Evolutionary conservation across 2,329 filamentous ascomycete species (phyloP), one percentile per base, ranked within the genome.

Genomic region (Neopestalotiopsis clavispora): DNA sequence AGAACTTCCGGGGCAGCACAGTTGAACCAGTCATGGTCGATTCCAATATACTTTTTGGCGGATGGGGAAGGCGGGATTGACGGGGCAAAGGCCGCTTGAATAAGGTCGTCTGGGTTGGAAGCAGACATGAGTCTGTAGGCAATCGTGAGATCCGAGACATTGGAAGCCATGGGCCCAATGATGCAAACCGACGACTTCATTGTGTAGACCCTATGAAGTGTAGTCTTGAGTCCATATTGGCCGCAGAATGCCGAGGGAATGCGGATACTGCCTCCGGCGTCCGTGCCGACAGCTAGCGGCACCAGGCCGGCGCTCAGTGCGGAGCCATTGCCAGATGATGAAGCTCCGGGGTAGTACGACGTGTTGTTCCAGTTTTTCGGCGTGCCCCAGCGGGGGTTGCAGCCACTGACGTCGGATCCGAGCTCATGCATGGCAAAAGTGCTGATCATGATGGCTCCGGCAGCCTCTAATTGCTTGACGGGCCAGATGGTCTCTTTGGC

Each of bases 351-450:
- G 77, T 94, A 97, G 83, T 94, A 96, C 3, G 84, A 79, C 20
- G 85, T 83, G 80, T 95, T 95, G 79, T 93, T 88, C 72, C 93
- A 94, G 79, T 97, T 96, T 20, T 88, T 84, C 0, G 94, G 92
- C 0, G 93, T 94, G 49, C 93, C 93, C 76, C 89, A 91, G 52
- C 84, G 85, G 5, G 90, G 88, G 75, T 97, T 97, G 78, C 94
- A 94, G 72, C 94, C 94, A n/a, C 88, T 94, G 0, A 92, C 94
- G 75, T 96, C 92, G 74, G 92, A 87, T 1, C 94, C 94, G 52
- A 95, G 79, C 80, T 94, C 94, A 78, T 94, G 93, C 92, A 94
- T 96, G 65, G 87, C 91, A 69, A 90, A 88, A 82, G 94, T 95
- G 23, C 91, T 94, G 68, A 95, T 82, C 65, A 94, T 84, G 28